These are phyloP conservation scores for Trichoderma harzianum DNA, from an alignment of 2,329 filamentous ascomycete species.

Conservation along the genomic window DNA sequence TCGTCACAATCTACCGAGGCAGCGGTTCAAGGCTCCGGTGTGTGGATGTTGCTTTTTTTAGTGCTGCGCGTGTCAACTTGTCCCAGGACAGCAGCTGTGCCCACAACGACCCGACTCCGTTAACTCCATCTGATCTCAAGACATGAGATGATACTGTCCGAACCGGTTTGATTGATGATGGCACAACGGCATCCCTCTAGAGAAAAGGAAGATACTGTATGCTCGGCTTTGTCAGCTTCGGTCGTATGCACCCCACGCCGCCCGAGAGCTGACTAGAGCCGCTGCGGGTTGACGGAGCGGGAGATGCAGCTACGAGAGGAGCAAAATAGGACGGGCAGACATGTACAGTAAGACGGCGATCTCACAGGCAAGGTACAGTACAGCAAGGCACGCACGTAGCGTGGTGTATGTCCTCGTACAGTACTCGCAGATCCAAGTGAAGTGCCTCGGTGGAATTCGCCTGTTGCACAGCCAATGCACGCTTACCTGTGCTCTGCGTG, in stretches of 20 bases:
- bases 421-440: neutral
- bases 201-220: neutral
- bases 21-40: neutral
- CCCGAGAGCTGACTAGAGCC: slow-evolving; percentile 10
- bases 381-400: neutral
- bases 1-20: slow-evolving; percentile 1
- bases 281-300: neutral
- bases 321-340: neutral
- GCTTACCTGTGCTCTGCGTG: neutral
- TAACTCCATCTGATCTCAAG: neutral
- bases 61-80: neutral
- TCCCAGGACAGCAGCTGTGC: neutral
- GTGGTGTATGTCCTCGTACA: neutral
- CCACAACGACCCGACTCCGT: neutral
- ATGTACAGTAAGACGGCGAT: neutral
- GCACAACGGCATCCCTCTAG: no score
- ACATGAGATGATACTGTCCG: neutral
- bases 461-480: neutral
- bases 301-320: slow-evolving; percentile 1
- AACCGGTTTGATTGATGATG: neutral
- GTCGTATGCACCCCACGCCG: slow-evolving; percentile 4
- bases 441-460: neutral
- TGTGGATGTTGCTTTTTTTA: neutral
- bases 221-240: neutral
- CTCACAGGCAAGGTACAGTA: neutral